Evolutionary conservation across 352 stramenopile species (phyloP), one percentile per base, ranked within the genome.

Genomic region (Globisporangium rhizosaccharum): DNA sequence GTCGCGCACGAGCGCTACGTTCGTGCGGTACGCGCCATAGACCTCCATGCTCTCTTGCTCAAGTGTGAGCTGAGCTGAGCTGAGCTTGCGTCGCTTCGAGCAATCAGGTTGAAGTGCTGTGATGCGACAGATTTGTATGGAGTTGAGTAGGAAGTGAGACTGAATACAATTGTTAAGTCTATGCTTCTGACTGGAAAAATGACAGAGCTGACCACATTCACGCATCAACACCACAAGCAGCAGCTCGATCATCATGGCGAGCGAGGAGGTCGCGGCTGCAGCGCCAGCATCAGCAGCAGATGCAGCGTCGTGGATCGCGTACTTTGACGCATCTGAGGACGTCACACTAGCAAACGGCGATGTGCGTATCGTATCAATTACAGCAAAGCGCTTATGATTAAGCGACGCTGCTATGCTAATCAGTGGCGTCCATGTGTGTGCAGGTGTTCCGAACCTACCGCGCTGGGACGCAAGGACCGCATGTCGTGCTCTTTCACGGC

Each of bases 401-500:
- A 28, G 42, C 23, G 7, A 28, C n/a, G 18, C 2, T 2, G 50
- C 1, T 15, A 7, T 10, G 15, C 23, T 39, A 2, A 33, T 47
- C 8, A 39, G 33, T 23, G 23, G 23, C 23, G 23, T 33, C 9
- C 4, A 5, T 61, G 28, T 11, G 1, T 39, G 33, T 14, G 15
- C 59, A 96, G 87, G 73, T 78, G 37, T 96, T 95, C 62, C 73
- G 83, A 30, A 81, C 86, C 52, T 96, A 95, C 65, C 68, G 68
- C 41, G 79, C 84, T 39, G 87, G 87, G 26, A 76, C 65, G 15
- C 48, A 75, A 41, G 85, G 85, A 10, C 82, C 85, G 18, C 74
- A 90, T 51, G 64, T 95, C 28, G 79, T 96, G 50, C 67, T 94
- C 56, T 70, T 96, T 47, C 87, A 96, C 59, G 87, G 87, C 44